Base-by-base conservation (phyloP, 2,329 filamentous ascomycete species). In the Aurifilum marmelostoma region DNA sequence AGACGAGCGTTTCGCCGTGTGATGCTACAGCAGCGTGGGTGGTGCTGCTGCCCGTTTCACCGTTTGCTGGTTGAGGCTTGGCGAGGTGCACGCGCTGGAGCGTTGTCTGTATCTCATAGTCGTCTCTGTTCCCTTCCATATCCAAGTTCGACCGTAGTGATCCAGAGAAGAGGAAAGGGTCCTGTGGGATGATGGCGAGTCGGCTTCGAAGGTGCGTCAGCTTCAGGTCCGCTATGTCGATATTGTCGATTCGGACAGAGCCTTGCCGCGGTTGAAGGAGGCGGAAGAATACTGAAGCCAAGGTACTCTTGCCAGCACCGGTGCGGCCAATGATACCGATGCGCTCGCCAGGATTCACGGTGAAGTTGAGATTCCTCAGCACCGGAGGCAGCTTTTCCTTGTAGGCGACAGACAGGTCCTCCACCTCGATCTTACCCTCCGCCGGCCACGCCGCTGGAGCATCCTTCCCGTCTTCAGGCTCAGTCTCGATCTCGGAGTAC, bases 241-340 rank as follows among this genome's bases (percentile, higher is more conserved):
- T 73, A 8, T 81, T 80, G 69, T 85, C 83, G 24, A 85, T 82
- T 8, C 75, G 77, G 56, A 85, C 81, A 1, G 75, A 77, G 2
- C 83, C 83, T 21, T 76, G 73, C 4, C 77, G 77, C 3, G 83
- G 77, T 65, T 84, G 81, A 1, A 84, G 79, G 0, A 91, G 81
- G 16, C 89, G 84, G 82, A 91, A 91, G 29, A 91, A 81, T 0
- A 88, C 85, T 16, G 84, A 85, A 80, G 89, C 89, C 77, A 91
- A 87, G 12, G 85, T 87, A 5, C 86, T 89, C 75, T 91, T 91
- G 47, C 89, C 89, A 0, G 88, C 88, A 9, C 89, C 89, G 0
- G 89, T 91, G 7, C 89, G 84, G 11, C 89, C 89, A 2, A 91
- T 87, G 2, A 91, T 83, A 27, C 88, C 89, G 66, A 91, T 87